phyloP scores from a whole-genome alignment of 2,329 filamentous ascomycete species.

The Lasiodiplodia sp. region DNA sequence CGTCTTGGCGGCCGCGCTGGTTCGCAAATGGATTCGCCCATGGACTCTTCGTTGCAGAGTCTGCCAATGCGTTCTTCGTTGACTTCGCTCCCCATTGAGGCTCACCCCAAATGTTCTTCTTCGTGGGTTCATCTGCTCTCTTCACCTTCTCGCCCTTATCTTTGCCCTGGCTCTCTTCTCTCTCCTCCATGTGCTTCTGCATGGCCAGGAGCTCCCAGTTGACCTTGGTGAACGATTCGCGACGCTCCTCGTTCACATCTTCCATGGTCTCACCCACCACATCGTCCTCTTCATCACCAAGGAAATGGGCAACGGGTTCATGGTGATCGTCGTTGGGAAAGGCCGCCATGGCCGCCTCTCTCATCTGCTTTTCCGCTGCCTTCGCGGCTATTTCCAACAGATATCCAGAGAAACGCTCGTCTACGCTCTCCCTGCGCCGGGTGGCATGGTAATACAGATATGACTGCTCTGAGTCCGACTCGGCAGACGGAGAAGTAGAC shows the following conservation, averaged over 20 bases:
- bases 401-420: slow-evolving; percentile 78
- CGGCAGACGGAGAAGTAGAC: slow-evolving; percentile 53
- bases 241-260: slow-evolving; percentile 42
- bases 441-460: slow-evolving; percentile 60
- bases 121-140: slow-evolving; percentile 33
- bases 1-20: slow-evolving; percentile 37
- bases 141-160: slow-evolving; percentile 44
- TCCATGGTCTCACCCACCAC: slow-evolving; percentile 57
- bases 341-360: slow-evolving; percentile 77
- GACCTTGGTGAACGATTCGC: slow-evolving; percentile 69
- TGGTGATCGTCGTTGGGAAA: slow-evolving; percentile 76
- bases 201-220: slow-evolving; percentile 82
- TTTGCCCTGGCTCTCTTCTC: slow-evolving; percentile 36
- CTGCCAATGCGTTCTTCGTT: slow-evolving; percentile 11
- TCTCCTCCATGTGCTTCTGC: slow-evolving; percentile 75
- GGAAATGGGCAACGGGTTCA: slow-evolving; percentile 75
- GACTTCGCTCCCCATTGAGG: slow-evolving; percentile 35
- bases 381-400: slow-evolving; percentile 80
- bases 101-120: slow-evolving; percentile 48
- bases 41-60: slow-evolving; percentile 35
- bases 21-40: slow-evolving; percentile 50
- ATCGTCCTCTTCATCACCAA: slow-evolving; percentile 64
- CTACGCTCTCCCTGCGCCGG: slow-evolving; percentile 69
- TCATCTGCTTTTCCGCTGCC: slow-evolving; percentile 80
- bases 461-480: slow-evolving; percentile 54